Evolutionary conservation across 2,329 filamentous ascomycete species (phyloP).

Genomic region (Penicillium janthinellum): DNA sequence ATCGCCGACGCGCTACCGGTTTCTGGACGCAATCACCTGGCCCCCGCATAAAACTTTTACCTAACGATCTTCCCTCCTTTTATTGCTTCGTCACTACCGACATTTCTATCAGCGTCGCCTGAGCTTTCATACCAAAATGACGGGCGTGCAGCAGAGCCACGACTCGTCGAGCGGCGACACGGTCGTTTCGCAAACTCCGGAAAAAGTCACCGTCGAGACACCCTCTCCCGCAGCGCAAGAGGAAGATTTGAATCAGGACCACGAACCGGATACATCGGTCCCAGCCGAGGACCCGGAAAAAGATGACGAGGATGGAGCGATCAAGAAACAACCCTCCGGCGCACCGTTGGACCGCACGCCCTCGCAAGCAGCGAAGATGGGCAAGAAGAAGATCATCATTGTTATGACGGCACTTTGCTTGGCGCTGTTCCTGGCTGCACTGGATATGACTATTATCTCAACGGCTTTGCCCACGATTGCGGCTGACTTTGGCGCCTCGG

Average conservation of each 20-base stretch:
- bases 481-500: conserved; percentile 43
- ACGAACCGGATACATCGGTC: conserved; percentile 7
- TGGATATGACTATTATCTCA: conserved; percentile 58
- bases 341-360: conserved; percentile 34
- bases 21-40: neutral
- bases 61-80: neutral
- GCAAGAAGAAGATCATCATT: conserved; percentile 43
- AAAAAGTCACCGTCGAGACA: conserved; percentile 14
- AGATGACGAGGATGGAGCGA: conserved; percentile 15
- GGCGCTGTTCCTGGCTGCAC: conserved; percentile 61
- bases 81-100: neutral
- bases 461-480: conserved; percentile 51
- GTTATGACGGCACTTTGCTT: conserved; percentile 51
- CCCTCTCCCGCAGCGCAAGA: conserved; percentile 1
- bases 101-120: neutral
- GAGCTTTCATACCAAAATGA: conserved; percentile 7
- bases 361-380: conserved; percentile 43
- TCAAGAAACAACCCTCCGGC: conserved; percentile 23
- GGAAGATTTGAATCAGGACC: neutral
- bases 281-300: conserved; percentile 10
- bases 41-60: conserved; percentile 6
- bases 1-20: conserved; percentile 12
- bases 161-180: conserved; percentile 22
- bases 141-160: conserved; percentile 6
- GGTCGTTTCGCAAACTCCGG: conserved; percentile 7